Evolutionary conservation across 2,329 filamentous ascomycete species (phyloP), one percentile per base, ranked within the genome.

Genomic region (Ophiostoma australiae): DNA sequence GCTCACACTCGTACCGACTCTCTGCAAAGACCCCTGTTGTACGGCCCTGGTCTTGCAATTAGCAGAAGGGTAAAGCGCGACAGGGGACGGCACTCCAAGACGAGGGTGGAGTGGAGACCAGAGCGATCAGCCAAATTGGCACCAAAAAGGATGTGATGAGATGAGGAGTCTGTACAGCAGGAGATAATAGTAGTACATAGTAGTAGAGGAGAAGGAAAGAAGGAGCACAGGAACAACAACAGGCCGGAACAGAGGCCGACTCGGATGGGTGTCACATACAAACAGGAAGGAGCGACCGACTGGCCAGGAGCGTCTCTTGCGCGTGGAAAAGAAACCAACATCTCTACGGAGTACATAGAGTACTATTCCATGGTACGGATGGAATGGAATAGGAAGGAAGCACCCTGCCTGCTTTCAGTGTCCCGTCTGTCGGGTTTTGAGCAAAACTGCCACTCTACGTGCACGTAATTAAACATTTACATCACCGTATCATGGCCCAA

Each of bases 61-160:
- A 68, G 52, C 41, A 70, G 68, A 48, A 69, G 68, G 65, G 23
- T 20, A 58, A 44, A 58, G 17, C 33, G 58, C 65, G 39, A 44
- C 68, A 66, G 52, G 63, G 70, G 71, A 48, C 70, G 63, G 65
- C 68, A 68, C 66, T 70, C 68, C 52, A 68, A 67, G 41, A 65
- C 39, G 65, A 70, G 67, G 69, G 39, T 55, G 65, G 69, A 67
- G 69, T 70, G 71, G 71, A 41, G 31, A 27, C 67, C 23, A 44
- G 20, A 58, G 10, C 41, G 73, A 74, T 74, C 72, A 39, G 65
- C 69, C 65, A 74, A 71, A 73, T 73, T 74, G 69, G 58, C 52
- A 61, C 41, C 68, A 6, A 44, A 67, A 23, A 31, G 55, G 37
- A 70, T 58, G 68, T 58, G 72, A 69, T 20, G 48, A 58, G 37